phyloP scores from a whole-genome alignment of 108 stramenopile genomes.

The Chaetoceros tenuissimus region DNA sequence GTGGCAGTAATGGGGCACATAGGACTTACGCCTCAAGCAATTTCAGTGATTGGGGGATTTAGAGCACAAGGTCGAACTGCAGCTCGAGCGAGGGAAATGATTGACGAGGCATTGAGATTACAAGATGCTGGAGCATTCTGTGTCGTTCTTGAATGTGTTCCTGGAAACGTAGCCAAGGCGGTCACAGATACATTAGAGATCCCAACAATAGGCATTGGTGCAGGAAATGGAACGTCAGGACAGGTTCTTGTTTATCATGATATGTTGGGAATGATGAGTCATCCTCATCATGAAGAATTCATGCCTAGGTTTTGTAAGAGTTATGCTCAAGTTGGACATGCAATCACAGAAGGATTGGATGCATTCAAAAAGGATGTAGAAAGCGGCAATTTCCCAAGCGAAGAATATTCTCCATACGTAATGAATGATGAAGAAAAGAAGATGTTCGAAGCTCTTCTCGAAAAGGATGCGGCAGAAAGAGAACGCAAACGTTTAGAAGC shows the following conservation, averaged over 20 bases:
- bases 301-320: conserved; percentile 96
- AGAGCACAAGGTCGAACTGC: conserved; percentile 97
- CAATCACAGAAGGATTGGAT: conserved; percentile 80
- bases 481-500: conserved; percentile 40
- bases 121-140: conserved; percentile 95
- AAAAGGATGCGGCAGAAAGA: conserved; percentile 45
- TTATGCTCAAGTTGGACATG: conserved; percentile 88
- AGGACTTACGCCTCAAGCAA: conserved; percentile 96
- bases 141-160: conserved; percentile 95
- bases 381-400: conserved; percentile 80
- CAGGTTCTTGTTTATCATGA: conserved; percentile 98
- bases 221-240: conserved; percentile 87
- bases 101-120: conserved; percentile 90
- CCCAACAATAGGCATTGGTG: conserved; percentile 98
- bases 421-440: conserved; percentile 65
- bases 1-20: conserved; percentile 98
- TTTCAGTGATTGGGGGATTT: conserved; percentile 93
- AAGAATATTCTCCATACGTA: conserved; percentile 87
- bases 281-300: conserved; percentile 96
- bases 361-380: conserved; percentile 91
- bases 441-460: conserved; percentile 53
- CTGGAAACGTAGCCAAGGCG: conserved; percentile 82
- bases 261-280: conserved; percentile 93
- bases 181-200: conserved; percentile 92
- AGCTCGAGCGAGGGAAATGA: conserved; percentile 60